A percentile compares a stretch with the other conserved stretches of the same genome.
phyloP scores from a whole-genome alignment of 148 eudicot species.

The Vaccinium myrtillus region DNA sequence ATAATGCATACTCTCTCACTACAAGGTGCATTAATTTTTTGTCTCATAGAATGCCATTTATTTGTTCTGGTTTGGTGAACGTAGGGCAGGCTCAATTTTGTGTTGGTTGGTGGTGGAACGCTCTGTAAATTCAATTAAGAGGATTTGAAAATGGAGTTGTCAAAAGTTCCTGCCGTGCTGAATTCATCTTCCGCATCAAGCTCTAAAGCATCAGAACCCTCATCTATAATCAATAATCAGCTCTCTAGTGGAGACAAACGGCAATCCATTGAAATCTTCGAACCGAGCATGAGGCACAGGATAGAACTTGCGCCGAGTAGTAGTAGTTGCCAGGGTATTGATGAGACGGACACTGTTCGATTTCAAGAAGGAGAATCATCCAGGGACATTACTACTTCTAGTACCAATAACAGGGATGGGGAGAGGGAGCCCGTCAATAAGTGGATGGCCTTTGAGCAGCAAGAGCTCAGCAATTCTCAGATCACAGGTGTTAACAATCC shows the following conservation, averaged over 20 bases:
- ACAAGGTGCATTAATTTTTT: neutral
- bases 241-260: neutral
- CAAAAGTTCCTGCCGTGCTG: neutral
- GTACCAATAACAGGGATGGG: neutral
- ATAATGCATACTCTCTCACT: neutral
- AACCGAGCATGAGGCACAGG: neutral
- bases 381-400: neutral
- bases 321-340: neutral
- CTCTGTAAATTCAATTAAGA: neutral
- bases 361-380: neutral
- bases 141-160: neutral
- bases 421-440: conserved; percentile 10
- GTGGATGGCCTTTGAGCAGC: conserved; percentile 51
- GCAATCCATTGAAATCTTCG: neutral
- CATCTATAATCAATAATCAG: neutral
- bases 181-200: neutral
- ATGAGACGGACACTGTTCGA: neutral
- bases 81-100: neutral
- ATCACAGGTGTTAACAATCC: neutral
- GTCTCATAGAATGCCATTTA: neutral
- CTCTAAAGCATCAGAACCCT: neutral
- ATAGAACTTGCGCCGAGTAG: neutral
- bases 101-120: neutral
- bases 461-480: conserved; percentile 8
- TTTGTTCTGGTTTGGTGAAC: neutral